A percentile compares a stretch with the other conserved stretches of the same genome.
phyloP scores from a whole-genome alignment of 2,329 filamentous ascomycete genomes.

The Fusarium burgessii region DNA sequence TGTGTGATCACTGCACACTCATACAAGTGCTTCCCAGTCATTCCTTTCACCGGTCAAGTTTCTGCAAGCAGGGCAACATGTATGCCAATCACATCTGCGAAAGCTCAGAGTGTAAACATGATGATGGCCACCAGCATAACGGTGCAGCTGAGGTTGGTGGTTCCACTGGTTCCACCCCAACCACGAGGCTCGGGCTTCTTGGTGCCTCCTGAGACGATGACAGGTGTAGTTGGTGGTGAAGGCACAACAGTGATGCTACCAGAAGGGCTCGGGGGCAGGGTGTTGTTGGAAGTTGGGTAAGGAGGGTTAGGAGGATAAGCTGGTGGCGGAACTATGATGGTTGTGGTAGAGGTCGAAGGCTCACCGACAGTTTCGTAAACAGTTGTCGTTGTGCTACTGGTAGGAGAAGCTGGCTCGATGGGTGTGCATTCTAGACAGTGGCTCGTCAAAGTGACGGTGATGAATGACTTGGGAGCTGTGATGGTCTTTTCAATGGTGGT shows the following conservation, averaged over 20 bases:
- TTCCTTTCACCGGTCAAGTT: not conserved
- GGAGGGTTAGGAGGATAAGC: slow-evolving; percentile 47
- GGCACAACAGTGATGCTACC: slow-evolving; percentile 45
- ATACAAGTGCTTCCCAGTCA: slow-evolving; percentile 8
- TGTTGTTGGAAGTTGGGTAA: slow-evolving; percentile 50
- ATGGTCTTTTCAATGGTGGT: slow-evolving; percentile 45
- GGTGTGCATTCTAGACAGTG: slow-evolving; percentile 29
- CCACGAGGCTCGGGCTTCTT: slow-evolving; percentile 50
- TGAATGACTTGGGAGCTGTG: slow-evolving; percentile 38
- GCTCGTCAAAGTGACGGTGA: slow-evolving; percentile 45
- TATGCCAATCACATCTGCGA: not conserved
- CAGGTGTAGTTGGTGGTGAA: slow-evolving; percentile 42
- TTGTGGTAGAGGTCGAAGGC: slow-evolving; percentile 49
- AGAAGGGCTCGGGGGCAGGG: slow-evolving; percentile 36
- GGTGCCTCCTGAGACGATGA: slow-evolving; percentile 50
- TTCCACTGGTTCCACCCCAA: slow-evolving; percentile 47
- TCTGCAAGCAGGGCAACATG: not conserved
- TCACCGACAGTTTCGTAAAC: slow-evolving; percentile 50
- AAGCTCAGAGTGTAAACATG: slow-evolving; percentile 50
- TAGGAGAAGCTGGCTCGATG: slow-evolving; percentile 27
- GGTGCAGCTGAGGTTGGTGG: slow-evolving; percentile 51
- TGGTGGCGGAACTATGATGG: slow-evolving; percentile 46
- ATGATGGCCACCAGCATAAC: slow-evolving; percentile 53
- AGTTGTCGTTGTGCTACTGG: slow-evolving; percentile 49
- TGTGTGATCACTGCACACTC: slow-evolving; percentile 14